Conservation (phyloP, 2,329 filamentous ascomycete genomes). For the Pseudocercospora macadamiae region DNA sequence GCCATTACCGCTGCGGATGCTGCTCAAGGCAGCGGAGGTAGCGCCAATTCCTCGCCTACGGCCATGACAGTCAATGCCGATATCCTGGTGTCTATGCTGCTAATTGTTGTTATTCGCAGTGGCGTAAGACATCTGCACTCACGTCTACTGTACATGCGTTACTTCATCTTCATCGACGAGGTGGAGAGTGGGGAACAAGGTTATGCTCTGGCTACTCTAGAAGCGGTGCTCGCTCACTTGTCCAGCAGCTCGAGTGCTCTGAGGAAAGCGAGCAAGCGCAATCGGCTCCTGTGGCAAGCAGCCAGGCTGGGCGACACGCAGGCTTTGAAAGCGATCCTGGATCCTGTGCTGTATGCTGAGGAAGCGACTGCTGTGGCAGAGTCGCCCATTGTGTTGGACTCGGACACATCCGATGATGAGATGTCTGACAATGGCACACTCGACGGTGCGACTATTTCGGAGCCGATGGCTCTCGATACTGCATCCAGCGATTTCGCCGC, state of each 20-base stretch:
- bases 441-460: slow-evolving; percentile 9
- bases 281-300: slow-evolving; percentile 86
- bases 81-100: slow-evolving; percentile 84
- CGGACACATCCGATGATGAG: slow-evolving; percentile 19
- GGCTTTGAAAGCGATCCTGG: slow-evolving; percentile 76
- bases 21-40: slow-evolving; percentile 40
- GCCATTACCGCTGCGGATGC: slow-evolving; percentile 64
- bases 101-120: slow-evolving; percentile 90
- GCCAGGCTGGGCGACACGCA: slow-evolving; percentile 75
- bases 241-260: slow-evolving; percentile 79
- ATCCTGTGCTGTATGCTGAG: slow-evolving; percentile 53
- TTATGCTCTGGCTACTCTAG: slow-evolving; percentile 93
- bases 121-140: slow-evolving; percentile 87
- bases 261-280: slow-evolving; percentile 81
- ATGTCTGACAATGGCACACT: slow-evolving; percentile 26
- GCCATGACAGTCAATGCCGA: slow-evolving; percentile 77
- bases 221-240: slow-evolving; percentile 89
- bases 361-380: slow-evolving; percentile 24
- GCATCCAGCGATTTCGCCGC: slow-evolving; percentile 34
- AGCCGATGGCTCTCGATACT: neutral
- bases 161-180: slow-evolving; percentile 97
- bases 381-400: slow-evolving; percentile 23
- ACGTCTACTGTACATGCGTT: slow-evolving; percentile 88
- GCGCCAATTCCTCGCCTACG: slow-evolving; percentile 43
- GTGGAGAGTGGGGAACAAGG: slow-evolving; percentile 95